Conservation (phyloP, 2,329 filamentous ascomycete genomes). For the Fusarium circinatum region DNA sequence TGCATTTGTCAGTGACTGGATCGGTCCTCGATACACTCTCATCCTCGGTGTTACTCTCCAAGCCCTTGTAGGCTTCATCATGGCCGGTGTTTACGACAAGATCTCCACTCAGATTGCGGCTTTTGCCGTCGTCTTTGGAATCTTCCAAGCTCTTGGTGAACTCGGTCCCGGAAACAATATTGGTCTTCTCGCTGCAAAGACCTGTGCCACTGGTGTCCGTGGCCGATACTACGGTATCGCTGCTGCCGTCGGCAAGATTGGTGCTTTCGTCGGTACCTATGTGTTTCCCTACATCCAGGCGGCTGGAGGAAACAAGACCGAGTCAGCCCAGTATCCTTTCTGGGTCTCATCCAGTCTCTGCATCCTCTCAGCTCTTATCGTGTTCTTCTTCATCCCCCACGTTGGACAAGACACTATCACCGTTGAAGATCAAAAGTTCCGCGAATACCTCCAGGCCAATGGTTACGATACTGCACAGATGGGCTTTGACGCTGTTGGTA, state of each 20-base stretch:
- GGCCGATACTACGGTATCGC: conserved; percentile 78
- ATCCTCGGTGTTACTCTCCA: conserved; percentile 77
- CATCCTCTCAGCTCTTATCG: conserved; percentile 71
- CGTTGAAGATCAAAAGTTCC: conserved; percentile 79
- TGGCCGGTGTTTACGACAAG: conserved; percentile 80
- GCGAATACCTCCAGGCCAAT: conserved; percentile 75
- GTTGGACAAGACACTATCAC: conserved; percentile 89
- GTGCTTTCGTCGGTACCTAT: conserved; percentile 87
- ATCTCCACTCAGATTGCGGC: conserved; percentile 65
- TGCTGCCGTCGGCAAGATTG: conserved; percentile 78
- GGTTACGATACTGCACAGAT: conserved; percentile 78
- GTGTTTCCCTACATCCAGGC: conserved; percentile 79
- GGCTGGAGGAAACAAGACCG: conserved; percentile 63
- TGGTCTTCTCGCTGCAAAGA: conserved; percentile 86
- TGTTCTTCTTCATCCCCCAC: conserved; percentile 75
- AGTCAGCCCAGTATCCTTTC: conserved; percentile 85
- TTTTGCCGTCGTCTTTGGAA: conserved; percentile 52
- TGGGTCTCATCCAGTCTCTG: conserved; percentile 84
- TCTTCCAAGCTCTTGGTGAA: conserved; percentile 53
- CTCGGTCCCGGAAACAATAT: conserved; percentile 93
- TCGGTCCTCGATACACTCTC: conserved; percentile 82
- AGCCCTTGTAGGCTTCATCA: conserved; percentile 84
- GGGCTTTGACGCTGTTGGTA: conserved; percentile 52
- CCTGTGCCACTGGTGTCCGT: conserved; percentile 86
- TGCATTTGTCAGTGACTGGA: conserved; percentile 78